These are phyloP conservation scores for Glaciozyma antarctica DNA, from an alignment of 768 basidiomycete genomes.

Conservation along the genomic window DNA sequence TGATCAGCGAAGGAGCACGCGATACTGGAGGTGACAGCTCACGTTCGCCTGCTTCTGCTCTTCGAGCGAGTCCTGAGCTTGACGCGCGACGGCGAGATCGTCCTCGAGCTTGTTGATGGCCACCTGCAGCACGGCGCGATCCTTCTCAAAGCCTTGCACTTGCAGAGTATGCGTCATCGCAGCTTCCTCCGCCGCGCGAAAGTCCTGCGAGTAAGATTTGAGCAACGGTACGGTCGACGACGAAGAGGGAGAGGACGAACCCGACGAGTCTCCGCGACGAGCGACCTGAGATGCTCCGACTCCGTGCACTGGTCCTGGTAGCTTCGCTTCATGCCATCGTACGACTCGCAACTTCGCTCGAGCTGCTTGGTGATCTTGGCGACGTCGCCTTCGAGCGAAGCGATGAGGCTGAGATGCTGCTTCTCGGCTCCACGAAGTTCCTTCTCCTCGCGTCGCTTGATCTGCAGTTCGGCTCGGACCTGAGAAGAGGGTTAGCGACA, in stretches of 20 bases:
- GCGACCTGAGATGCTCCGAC: constrained; percentile 50
- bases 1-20: neutral
- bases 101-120: constrained; percentile 59
- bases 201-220: constrained; percentile 66
- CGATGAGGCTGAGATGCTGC: constrained; percentile 57
- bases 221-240: too few relatives aligned
- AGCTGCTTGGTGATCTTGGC: constrained; percentile 62
- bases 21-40: neutral
- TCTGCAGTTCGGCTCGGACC: constrained; percentile 59
- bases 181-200: constrained; percentile 56
- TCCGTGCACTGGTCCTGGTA: constrained; percentile 82
- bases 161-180: constrained; percentile 41
- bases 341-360: constrained; percentile 62
- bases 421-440: constrained; percentile 82
- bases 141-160: constrained; percentile 53
- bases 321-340: constrained; percentile 46
- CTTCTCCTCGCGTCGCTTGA: constrained; percentile 84
- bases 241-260: constrained; percentile 33
- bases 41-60: constrained; percentile 93
- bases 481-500: constrained; percentile 36
- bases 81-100: constrained; percentile 60
- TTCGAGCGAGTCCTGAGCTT: constrained; percentile 65
- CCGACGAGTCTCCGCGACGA: constrained; percentile 20
- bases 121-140: constrained; percentile 62
- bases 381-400: constrained; percentile 65